Evolutionary conservation across 2,329 filamentous ascomycete species (phyloP).

Genomic region (Beauveria sp.): DNA sequence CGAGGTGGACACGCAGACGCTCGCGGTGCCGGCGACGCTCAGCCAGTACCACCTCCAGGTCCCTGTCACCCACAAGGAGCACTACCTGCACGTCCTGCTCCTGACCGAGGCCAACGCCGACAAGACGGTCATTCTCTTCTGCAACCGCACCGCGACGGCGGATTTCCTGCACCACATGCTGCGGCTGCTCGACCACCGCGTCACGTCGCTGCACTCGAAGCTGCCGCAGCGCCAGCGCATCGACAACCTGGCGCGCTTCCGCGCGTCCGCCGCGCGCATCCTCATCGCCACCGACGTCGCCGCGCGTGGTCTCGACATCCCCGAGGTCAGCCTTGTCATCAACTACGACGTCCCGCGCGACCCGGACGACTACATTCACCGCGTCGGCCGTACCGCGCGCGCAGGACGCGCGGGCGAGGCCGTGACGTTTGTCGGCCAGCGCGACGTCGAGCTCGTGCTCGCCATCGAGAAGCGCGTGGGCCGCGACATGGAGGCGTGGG

Average conservation of each 20-base stretch:
- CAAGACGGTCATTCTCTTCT: constrained; percentile 85
- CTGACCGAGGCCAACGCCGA: constrained; percentile 66
- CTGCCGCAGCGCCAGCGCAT: constrained; percentile 79
- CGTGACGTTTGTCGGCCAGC: constrained; percentile 84
- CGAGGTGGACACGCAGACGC: constrained; percentile 68
- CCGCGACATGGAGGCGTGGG: constrained; percentile 72
- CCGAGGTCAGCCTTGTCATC: constrained; percentile 79
- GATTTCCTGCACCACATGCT: constrained; percentile 84
- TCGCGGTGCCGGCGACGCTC: constrained; percentile 74
- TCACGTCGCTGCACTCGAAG: constrained; percentile 83
- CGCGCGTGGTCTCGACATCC: constrained; percentile 89
- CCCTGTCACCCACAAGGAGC: constrained; percentile 86
- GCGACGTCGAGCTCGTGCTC: constrained; percentile 84
- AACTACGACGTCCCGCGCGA: constrained; percentile 97
- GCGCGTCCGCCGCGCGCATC: constrained; percentile 79
- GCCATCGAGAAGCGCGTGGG: constrained; percentile 83
- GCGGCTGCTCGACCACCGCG: constrained; percentile 76
- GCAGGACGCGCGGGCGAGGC: constrained; percentile 77
- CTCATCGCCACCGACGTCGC: constrained; percentile 94
- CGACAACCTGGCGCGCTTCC: constrained; percentile 84
- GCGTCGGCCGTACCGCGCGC: constrained; percentile 89
- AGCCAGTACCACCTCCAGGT: constrained; percentile 81
- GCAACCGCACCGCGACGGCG: constrained; percentile 83
- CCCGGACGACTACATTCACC: constrained; percentile 94
- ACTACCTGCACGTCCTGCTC: constrained; percentile 86